Percentiles rank a stretch among this genome's conserved stretches.
These are phyloP conservation scores for Tetracladium marchalianum DNA, from an alignment of 495 filamentous ascomycete genomes.

Conservation along the genomic window DNA sequence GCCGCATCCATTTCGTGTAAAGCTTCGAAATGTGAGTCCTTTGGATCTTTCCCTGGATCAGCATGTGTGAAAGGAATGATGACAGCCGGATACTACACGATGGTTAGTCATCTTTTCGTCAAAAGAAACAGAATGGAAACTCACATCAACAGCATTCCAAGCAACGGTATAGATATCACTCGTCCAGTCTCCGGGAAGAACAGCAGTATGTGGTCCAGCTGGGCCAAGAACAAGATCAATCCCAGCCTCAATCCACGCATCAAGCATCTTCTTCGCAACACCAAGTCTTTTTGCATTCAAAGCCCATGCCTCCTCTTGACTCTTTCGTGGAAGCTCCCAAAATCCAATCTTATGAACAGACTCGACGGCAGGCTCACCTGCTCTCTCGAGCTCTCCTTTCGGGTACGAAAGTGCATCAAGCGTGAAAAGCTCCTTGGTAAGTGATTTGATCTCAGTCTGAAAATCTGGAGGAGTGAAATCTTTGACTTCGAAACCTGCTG, in stretches of 20 bases:
- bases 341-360: conserved; percentile 24
- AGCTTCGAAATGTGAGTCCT: conserved; percentile 13
- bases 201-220: conserved; percentile 24
- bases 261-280: conserved; percentile 22
- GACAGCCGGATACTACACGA: conserved; percentile 22
- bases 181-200: conserved; percentile 21
- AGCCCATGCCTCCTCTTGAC: conserved; percentile 22
- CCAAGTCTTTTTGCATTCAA: conserved; percentile 22
- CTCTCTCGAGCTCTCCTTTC: conserved; percentile 18
- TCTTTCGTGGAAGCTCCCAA: conserved; percentile 22
- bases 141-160: conserved; percentile 24
- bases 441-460: conserved; percentile 4
- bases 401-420: conserved; percentile 26
- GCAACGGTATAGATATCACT: conserved; percentile 25
- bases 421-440: conserved; percentile 25
- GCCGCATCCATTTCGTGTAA: conserved; percentile 12
- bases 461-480: conserved; percentile 14
- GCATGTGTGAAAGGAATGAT: conserved; percentile 22
- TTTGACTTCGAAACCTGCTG: conserved; percentile 20
- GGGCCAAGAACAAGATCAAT: conserved; percentile 25
- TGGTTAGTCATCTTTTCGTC: neutral
- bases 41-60: conserved; percentile 18
- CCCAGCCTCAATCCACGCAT: conserved; percentile 22
- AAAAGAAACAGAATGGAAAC: neutral
- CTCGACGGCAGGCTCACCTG: conserved; percentile 23